Evolutionary conservation across 2,329 filamentous ascomycete species (phyloP).

Genomic region (Metarhizium rileyi): DNA sequence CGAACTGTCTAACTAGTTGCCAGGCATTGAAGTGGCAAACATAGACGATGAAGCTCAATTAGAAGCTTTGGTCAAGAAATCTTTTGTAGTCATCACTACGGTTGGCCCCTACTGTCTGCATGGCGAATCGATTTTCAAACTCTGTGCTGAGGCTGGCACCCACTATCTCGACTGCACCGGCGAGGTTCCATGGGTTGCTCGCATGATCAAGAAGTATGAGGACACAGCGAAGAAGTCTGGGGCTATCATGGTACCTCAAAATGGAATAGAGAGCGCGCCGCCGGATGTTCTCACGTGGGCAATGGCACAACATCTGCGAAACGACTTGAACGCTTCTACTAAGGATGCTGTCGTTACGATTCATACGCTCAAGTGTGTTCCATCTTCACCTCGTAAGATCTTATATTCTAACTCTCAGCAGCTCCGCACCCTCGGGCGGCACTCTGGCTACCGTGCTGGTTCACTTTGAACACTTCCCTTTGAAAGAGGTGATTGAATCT

Average conservation of each 20-base stretch:
- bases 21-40: slow-evolving; percentile 43
- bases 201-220: slow-evolving; percentile 53
- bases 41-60: slow-evolving; percentile 37
- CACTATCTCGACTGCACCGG: slow-evolving; percentile 57
- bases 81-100: slow-evolving; percentile 45
- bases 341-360: slow-evolving; percentile 45
- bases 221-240: slow-evolving; percentile 40
- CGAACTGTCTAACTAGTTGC: not conserved
- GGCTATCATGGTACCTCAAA: slow-evolving; percentile 51
- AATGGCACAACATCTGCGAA: slow-evolving; percentile 40
- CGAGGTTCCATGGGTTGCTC: slow-evolving; percentile 46
- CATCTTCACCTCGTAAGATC: not conserved
- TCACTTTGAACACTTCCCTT: slow-evolving; percentile 41
- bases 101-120: slow-evolving; percentile 49
- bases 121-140: slow-evolving; percentile 50
- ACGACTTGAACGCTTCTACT: slow-evolving; percentile 37
- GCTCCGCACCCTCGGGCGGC: slow-evolving; percentile 47
- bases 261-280: slow-evolving; percentile 52
- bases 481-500: slow-evolving; percentile 36
- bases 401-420: slow-evolving; percentile 4
- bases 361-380: slow-evolving; percentile 28
- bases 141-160: slow-evolving; percentile 52
- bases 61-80: slow-evolving; percentile 41
- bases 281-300: slow-evolving; percentile 49
- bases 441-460: slow-evolving; percentile 58